Conservation (phyloP, 768 basidiomycete genomes). For the Mrakia hoshinonis region DNA sequence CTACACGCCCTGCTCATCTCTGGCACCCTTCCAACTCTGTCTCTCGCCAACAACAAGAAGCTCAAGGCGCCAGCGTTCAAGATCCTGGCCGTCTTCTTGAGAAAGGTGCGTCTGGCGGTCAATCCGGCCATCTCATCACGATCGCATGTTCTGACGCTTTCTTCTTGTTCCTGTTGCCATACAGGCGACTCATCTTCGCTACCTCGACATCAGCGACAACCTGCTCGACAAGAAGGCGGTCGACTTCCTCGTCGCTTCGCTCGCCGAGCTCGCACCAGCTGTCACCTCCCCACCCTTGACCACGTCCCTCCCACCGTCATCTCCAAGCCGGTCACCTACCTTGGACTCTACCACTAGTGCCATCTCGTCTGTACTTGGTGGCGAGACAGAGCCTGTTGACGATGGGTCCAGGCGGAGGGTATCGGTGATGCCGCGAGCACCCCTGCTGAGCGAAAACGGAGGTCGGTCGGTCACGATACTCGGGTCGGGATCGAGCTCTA, state of each 20-base stretch:
- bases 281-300: neutral
- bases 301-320: neutral
- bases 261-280: neutral
- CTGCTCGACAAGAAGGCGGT: conserved; percentile 71
- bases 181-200: conserved; percentile 67
- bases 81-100: conserved; percentile 66
- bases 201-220: conserved; percentile 84
- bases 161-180: neutral
- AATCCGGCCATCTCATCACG: neutral
- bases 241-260: conserved; percentile 60
- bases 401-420: neutral
- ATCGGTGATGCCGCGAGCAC: conserved; percentile 39
- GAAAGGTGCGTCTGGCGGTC: conserved; percentile 50
- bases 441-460: conserved; percentile 37
- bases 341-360: neutral
- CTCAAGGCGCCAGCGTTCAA: conserved; percentile 69
- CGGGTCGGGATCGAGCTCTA: neutral
- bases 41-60: conserved; percentile 74
- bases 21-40: conserved; percentile 67
- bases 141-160: conserved; percentile 19
- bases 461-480: neutral
- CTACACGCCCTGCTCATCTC: conserved; percentile 83
- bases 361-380: neutral
- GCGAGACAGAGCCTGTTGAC: neutral
- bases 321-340: neutral